Conservation (phyloP, 2,329 filamentous ascomycete species). For the Aspergillus hiratsukae region DNA sequence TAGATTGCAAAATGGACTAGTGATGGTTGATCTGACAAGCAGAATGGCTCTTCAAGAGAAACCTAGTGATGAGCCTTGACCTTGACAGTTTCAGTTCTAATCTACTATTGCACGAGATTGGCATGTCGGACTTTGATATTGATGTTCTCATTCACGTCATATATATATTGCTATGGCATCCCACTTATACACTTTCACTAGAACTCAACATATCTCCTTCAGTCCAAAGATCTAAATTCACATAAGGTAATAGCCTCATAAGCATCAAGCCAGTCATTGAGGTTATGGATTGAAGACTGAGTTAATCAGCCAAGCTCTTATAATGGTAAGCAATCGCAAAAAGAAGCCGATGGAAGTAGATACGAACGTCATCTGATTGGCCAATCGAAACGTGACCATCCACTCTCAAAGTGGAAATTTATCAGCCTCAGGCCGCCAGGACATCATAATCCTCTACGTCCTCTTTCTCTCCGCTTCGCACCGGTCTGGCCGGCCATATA, state of each 20-base stretch:
- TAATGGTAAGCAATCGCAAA: not conserved
- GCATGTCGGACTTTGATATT: not conserved
- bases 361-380: not conserved
- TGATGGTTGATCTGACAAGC: not conserved
- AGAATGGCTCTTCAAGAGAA: not conserved
- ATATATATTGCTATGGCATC: not conserved
- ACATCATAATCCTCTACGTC: not conserved
- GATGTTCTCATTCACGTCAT: not conserved
- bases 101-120: not conserved
- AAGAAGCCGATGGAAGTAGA: not conserved
- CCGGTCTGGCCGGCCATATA: slow-evolving; percentile 1
- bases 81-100: not conserved
- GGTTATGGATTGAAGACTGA: not conserved
- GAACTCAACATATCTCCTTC: not conserved
- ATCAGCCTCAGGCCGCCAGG: not conserved
- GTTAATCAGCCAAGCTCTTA: not conserved
- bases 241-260: not conserved
- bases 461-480: slow-evolving; percentile 6
- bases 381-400: not conserved
- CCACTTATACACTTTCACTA: not conserved
- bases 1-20: not conserved
- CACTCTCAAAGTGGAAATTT: not conserved
- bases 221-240: not conserved
- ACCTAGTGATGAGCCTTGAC: not conserved
- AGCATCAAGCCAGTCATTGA: not conserved